Percentiles rank a stretch among this genome's conserved stretches.
Evolutionary conservation across 1,284 basidiomycete genomes (phyloP).

Genomic region (Omphalotus olearius): DNA sequence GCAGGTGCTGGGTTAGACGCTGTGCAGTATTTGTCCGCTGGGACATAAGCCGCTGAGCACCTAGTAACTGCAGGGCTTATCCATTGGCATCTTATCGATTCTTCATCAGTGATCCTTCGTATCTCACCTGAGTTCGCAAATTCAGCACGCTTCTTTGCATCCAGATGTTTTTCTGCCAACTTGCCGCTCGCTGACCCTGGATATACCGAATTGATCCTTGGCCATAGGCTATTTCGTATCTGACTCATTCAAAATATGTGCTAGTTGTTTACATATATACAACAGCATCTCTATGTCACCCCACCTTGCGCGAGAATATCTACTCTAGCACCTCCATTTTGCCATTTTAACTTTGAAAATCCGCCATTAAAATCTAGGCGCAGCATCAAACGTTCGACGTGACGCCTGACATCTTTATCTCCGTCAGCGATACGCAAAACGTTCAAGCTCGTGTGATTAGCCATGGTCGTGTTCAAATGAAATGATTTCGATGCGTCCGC

Average conservation of each 20-base stretch:
- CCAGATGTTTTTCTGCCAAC: neutral
- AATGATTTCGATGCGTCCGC: slow-evolving; percentile 68
- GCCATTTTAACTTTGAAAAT: slow-evolving; percentile 52
- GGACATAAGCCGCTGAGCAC: slow-evolving; percentile 26
- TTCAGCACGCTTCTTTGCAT: slow-evolving; percentile 6
- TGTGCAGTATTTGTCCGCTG: slow-evolving; percentile 34
- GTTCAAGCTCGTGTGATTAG: slow-evolving; percentile 52
- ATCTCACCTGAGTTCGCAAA: slow-evolving; percentile 10
- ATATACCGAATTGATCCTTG: no score
- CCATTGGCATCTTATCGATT: slow-evolving; percentile 10
- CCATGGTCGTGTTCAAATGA: slow-evolving; percentile 55
- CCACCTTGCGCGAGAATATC: slow-evolving; percentile 39
- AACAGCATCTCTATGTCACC: neutral
- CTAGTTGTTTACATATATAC: no score
- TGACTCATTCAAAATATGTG: no score
- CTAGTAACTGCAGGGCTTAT: slow-evolving; percentile 2
- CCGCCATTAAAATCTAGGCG: slow-evolving; percentile 84
- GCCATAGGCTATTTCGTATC: no score
- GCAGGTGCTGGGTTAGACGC: slow-evolving; percentile 58
- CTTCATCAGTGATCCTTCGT: neutral
- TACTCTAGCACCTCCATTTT: slow-evolving; percentile 24
- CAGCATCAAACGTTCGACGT: slow-evolving; percentile 78
- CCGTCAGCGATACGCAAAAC: slow-evolving; percentile 38
- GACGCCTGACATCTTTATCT: slow-evolving; percentile 64
- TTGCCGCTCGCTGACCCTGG: neutral